Base-by-base conservation (phyloP, 2,329 filamentous ascomycete species). In the Xylariaceae sp. region DNA sequence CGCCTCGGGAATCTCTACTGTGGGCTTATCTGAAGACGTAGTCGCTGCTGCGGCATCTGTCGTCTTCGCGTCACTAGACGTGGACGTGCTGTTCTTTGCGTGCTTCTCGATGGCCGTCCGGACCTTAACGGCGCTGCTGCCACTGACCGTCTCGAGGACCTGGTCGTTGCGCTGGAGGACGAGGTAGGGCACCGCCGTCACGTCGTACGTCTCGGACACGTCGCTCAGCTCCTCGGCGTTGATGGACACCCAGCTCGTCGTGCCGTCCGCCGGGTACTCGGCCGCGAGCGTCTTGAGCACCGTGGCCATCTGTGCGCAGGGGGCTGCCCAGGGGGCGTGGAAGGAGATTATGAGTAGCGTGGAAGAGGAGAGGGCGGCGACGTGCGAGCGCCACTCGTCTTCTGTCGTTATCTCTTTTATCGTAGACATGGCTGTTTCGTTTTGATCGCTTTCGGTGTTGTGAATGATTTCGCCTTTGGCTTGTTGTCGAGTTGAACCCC, bases 191-290 rank as follows among this genome's bases (percentile, higher is more conserved):
- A 98, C 92, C 5, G 90, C 89, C 3, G 88, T 89, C 37, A 98
- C 90, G 54, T 96, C 84, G 73, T 96, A 97, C 28, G 78, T 71
- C 67, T 98, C 92, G 54, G 85, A 89, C 54, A 97, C 78, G 46
- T 97, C 89, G 54, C 85, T 85, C 30, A 97, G 74, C 51, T 96
- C 89, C 69, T 98, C 92, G 44, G 92, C 92, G 64, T 98, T 89
- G 66, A 98, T 76, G 46, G 84, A 84, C 44, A 94, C 76, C 81
- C 95, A 98, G 52, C 80, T 79, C 51, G 89, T 84, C 40, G 69
- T 12, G 73, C 72, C 29, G 50, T 76, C 72, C 55, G 76, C 72
- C 46, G 87, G 79, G 67, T 94, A 95, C 61, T 89, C 88, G 57
- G 81, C 79, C 50, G 90, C 89, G 50, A 98, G 85, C 15, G 88